A percentile compares a stretch with the other conserved stretches of the same genome.
Evolutionary conservation across 306 rosid species (phyloP).

Genomic region (Quercus wislizeni): DNA sequence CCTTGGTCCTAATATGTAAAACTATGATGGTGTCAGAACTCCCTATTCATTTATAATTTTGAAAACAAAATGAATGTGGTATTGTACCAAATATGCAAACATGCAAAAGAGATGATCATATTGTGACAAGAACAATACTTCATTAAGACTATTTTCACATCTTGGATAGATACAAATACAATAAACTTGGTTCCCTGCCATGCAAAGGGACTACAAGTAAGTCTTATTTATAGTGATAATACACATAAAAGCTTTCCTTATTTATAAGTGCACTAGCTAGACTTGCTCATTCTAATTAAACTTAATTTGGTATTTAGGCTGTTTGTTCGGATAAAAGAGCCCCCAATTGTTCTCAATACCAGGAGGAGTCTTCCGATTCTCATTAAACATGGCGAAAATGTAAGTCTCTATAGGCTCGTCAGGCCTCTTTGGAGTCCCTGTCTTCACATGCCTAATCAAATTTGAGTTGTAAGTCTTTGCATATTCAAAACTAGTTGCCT

Average conservation of each 20-base stretch:
- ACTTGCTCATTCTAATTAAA: conserved; percentile 7
- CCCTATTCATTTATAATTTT: no score
- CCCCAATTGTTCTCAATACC: conserved; percentile 31
- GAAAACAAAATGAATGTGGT: no score
- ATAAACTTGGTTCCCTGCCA: background rate
- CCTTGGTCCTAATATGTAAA: no score
- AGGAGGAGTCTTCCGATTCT: conserved; percentile 19
- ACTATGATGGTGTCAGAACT: no score
- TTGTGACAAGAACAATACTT: no score
- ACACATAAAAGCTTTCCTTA: background rate
- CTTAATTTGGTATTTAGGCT: conserved; percentile 21
- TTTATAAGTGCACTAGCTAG: background rate
- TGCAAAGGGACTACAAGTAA: background rate
- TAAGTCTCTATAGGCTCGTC: conserved; percentile 29
- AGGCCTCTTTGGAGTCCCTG: conserved; percentile 42
- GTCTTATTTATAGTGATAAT: background rate
- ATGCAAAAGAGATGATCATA: no score
- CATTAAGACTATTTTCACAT: no score
- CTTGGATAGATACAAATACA: no score
- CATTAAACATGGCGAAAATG: conserved; percentile 39
- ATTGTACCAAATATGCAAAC: no score
- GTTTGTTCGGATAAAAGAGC: conserved; percentile 30
- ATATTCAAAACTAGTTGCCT: conserved; percentile 28
- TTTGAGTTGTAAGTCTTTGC: conserved; percentile 41
- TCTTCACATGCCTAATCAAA: conserved; percentile 33